Evolutionary conservation across 2,329 filamentous ascomycete genomes (phyloP).

Genomic region (Hortaea werneckii): DNA sequence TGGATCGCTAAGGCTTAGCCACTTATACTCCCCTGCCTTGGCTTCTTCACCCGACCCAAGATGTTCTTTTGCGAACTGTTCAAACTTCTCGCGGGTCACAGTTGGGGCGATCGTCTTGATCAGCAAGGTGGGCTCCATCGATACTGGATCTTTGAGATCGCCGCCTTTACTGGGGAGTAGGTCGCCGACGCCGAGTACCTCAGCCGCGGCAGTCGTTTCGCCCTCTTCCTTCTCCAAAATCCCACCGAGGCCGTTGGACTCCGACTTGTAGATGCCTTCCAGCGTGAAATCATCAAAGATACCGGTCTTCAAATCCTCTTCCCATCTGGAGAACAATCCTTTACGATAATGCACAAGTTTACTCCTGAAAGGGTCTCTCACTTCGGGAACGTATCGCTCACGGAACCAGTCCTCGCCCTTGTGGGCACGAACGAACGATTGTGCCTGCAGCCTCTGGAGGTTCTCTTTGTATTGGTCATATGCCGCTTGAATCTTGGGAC

Average conservation of each 20-base stretch:
- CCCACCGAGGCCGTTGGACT: constrained; percentile 77
- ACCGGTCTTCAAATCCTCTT: constrained; percentile 72
- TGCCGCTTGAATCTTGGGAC: constrained; percentile 62
- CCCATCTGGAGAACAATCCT: constrained; percentile 75
- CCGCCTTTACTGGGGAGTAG: constrained; percentile 73
- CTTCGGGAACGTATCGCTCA: constrained; percentile 81
- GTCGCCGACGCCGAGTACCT: constrained; percentile 86
- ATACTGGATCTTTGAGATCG: constrained; percentile 79
- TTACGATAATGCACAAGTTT: constrained; percentile 73
- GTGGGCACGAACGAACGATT: constrained; percentile 80
- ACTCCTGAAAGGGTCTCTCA: constrained; percentile 62
- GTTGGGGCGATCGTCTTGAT: constrained; percentile 98
- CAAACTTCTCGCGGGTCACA: constrained; percentile 85
- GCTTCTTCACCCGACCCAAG: constrained; percentile 63
- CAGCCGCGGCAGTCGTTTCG: constrained; percentile 80
- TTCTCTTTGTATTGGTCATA: constrained; percentile 59
- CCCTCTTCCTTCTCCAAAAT: constrained; percentile 91
- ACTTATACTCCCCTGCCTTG: constrained; percentile 80
- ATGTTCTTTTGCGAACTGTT: constrained; percentile 89
- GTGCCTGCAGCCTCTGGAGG: constrained; percentile 51
- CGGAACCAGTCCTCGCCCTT: constrained; percentile 97
- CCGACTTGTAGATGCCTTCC: constrained; percentile 86
- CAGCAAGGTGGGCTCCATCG: constrained; percentile 80
- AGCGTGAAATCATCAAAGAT: constrained; percentile 90
- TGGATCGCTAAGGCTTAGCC: constrained; percentile 89